A percentile compares a stretch with the other conserved stretches of the same genome.
Conservation (phyloP, 2,329 filamentous ascomycete species). For the Aspergillus fischeri region DNA sequence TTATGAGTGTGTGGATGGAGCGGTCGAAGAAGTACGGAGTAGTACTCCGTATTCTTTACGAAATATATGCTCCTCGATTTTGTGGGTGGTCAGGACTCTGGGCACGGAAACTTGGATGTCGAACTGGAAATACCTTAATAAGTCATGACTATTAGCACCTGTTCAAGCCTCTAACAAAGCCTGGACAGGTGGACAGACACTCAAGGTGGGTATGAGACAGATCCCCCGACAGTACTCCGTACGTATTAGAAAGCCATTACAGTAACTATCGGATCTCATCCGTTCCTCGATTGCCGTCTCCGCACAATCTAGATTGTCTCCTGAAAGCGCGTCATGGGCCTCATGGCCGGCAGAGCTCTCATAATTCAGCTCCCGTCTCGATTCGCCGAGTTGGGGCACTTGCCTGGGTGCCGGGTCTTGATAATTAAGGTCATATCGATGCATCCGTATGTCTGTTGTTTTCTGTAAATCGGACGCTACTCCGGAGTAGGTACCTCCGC, state of each 20-base stretch:
- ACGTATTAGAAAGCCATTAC: background rate
- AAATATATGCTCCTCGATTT: no score
- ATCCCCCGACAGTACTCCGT: background rate
- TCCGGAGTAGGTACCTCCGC: background rate
- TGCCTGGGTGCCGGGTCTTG: background rate
- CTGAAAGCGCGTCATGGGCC: background rate
- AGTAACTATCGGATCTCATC: background rate
- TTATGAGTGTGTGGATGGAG: no score
- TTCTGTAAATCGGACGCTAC: background rate
- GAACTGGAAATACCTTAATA: no score
- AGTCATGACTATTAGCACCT: no score
- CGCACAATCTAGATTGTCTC: background rate
- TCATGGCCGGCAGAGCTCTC: slow-evolving; percentile 21
- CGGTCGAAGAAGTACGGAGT: no score
- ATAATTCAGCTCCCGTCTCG: slow-evolving; percentile 22
- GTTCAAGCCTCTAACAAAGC: no score
- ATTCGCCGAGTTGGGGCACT: slow-evolving; percentile 11
- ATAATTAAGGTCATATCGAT: background rate
- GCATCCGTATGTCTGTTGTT: slow-evolving; percentile 7
- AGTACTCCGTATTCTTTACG: no score
- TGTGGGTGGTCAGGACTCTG: no score
- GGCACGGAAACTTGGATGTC: no score
- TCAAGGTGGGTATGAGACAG: no score
- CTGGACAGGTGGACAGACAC: no score
- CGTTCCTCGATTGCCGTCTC: slow-evolving; percentile 2